Percentiles rank a stretch among this genome's conserved stretches.
phyloP scores from a whole-genome alignment of 1,284 basidiomycete species.

The Apiotrichum brassicae region DNA sequence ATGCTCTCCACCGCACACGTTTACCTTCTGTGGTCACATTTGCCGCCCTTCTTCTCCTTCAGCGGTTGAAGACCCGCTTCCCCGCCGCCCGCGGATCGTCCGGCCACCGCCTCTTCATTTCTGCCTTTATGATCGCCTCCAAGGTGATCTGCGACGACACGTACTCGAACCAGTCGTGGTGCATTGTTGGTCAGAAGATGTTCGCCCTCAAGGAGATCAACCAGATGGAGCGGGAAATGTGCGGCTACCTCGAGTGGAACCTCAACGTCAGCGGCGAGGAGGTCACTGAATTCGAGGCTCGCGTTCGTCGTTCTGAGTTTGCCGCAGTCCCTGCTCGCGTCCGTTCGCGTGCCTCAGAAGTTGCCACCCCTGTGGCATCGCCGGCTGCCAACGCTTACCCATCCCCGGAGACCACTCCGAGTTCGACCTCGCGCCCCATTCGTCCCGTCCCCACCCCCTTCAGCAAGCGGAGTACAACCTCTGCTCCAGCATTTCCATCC shows the following conservation, averaged over 20 bases:
- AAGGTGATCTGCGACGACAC: slow-evolving; percentile 82
- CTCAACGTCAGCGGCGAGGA: slow-evolving; percentile 49
- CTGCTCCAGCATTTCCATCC: slow-evolving; percentile 12
- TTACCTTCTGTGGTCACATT: slow-evolving; percentile 75
- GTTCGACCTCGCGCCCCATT: slow-evolving; percentile 33
- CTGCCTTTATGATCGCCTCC: slow-evolving; percentile 79
- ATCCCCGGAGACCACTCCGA: slow-evolving; percentile 42
- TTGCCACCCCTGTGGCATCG: slow-evolving; percentile 1
- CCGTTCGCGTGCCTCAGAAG: too few relatives aligned
- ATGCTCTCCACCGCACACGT: slow-evolving; percentile 81
- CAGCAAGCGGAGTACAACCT: slow-evolving; percentile 8
- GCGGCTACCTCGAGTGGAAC: slow-evolving; percentile 85
- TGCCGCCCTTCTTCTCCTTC: slow-evolving; percentile 74
- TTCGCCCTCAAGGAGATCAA: slow-evolving; percentile 86
- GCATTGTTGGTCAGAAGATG: slow-evolving; percentile 85
- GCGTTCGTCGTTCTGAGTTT: slow-evolving; percentile 30
- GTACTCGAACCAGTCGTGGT: slow-evolving; percentile 93
- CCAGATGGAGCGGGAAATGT: slow-evolving; percentile 94
- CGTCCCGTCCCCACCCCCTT: slow-evolving; percentile 28
- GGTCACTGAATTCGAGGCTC: slow-evolving; percentile 37
- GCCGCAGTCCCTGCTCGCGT: slow-evolving; percentile 18
- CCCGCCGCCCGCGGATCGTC: slow-evolving; percentile 86
- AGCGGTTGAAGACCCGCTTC: slow-evolving; percentile 81
- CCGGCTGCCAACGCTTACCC: slow-evolving; percentile 30
- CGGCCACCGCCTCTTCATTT: slow-evolving; percentile 84